phyloP scores from a whole-genome alignment of 2,329 filamentous ascomycete species.

The Camillea tinctor region DNA sequence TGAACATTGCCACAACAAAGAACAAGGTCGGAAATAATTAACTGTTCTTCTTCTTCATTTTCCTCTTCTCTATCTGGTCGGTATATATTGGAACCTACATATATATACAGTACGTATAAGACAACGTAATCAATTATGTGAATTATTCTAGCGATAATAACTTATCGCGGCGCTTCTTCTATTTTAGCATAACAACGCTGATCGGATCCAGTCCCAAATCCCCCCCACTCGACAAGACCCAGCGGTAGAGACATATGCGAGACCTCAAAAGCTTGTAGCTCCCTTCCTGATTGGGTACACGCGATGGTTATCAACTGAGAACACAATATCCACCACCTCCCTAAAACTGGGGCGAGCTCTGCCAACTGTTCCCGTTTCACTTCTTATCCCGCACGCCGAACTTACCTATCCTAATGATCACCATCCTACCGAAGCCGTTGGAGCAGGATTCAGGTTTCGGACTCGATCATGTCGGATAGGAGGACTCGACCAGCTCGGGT shows the following conservation, averaged over 20 bases:
- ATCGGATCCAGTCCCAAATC: not conserved
- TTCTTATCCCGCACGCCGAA: not conserved
- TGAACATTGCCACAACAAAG: too few species aligned
- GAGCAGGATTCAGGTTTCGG: not conserved
- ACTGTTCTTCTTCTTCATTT: too few species aligned
- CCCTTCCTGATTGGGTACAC: slow-evolving; percentile 1
- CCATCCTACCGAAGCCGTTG: not conserved
- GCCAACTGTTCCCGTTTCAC: not conserved
- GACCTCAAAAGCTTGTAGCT: slow-evolving; percentile 4
- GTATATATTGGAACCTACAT: too few species aligned
- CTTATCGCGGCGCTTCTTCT: not conserved
- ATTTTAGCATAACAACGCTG: not conserved
- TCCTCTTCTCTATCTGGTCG: too few species aligned
- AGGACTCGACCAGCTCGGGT: slow-evolving; percentile 11
- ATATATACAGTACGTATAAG: too few species aligned
- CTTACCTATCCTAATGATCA: not conserved
- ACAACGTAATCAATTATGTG: too few species aligned
- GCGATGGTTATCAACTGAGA: slow-evolving; percentile 4
- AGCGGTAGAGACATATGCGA: not conserved
- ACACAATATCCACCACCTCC: not conserved
- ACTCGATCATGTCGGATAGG: not conserved
- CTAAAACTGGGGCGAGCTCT: not conserved
- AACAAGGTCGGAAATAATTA: too few species aligned
- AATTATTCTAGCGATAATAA: not conserved
- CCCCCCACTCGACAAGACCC: not conserved